Base-by-base conservation (phyloP, 257 asterid species). In the Galeopsis tetrahit region DNA sequence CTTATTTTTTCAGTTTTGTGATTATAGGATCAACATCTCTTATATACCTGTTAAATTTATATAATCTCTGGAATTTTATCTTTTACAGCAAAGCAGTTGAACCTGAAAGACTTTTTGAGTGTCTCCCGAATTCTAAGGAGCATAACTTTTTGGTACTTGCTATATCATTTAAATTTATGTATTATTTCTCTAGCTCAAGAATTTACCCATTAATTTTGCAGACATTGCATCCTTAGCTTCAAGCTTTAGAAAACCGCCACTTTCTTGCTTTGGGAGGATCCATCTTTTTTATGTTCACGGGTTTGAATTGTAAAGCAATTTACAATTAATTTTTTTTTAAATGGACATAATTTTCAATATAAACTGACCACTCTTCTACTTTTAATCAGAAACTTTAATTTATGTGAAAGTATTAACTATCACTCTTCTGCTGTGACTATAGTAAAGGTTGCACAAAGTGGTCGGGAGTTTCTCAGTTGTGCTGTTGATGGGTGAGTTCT, bases 81-180 rank as follows among this genome's bases (percentile, higher is more conserved):
- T 44, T 67, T 74, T 82, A 64, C 94, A 95, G 98, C 88, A 95
- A 95, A 78, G 88, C 99, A 64, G 95, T 95, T 71, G 99, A 95
- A 80, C 99, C 99, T n/a, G 98, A 95, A 80, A 85, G 95, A 56
- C 99, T 95, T 72, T 95, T 95, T 85, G 99, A 92, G 82, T 86
- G 99, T 79, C 99, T 95, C 68, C 99, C 99, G 75, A 90, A 82
- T 87, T 90, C 98, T 64, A 87, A n/a, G n/a, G n/a, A n/a, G n/a
- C n/a, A n/a, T n/a, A n/a, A n/a, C n/a, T n/a, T n/a, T n/a, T n/a
- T n/a, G n/a, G n/a, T n/a, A n/a, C n/a, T n/a, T n/a, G n/a, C n/a
- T n/a, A n/a, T n/a, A n/a, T n/a, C n/a, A n/a, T 21, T 21, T 21
- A 21, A 21, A 21, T 21, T 21, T 21, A 21, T 21, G 28, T 21